Conservation (phyloP, 1,284 basidiomycete genomes). For the Cystobasidium sp. region DNA sequence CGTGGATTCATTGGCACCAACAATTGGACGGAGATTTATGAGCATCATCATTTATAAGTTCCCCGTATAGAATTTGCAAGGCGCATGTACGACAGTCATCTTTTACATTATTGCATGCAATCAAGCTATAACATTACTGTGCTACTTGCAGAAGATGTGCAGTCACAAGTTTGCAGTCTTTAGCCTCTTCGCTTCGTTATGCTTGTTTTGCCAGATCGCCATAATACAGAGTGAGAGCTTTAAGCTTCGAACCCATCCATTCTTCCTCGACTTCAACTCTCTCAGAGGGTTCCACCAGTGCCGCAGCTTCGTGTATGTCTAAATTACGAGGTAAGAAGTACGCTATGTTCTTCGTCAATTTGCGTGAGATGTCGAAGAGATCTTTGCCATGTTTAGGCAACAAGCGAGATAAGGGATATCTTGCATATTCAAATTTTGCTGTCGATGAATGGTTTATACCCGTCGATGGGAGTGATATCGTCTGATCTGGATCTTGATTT, state of each 20-base stretch:
- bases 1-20: no score
- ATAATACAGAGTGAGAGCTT: conserved; percentile 64
- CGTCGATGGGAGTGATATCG: neutral
- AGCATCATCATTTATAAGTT: no score
- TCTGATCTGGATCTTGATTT: conserved; percentile 26
- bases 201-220: conserved; percentile 56
- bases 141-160: neutral
- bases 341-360: conserved; percentile 77
- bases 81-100: no score
- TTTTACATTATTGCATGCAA: no score
- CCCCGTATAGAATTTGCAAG: no score
- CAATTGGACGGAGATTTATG: no score
- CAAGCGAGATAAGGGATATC: conserved; percentile 73
- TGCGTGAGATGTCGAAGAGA: conserved; percentile 73
- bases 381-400: conserved; percentile 78
- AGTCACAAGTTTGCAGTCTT: neutral
- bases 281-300: conserved; percentile 58
- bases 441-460: neutral
- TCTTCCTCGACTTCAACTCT: conserved; percentile 80
- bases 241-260: conserved; percentile 83
- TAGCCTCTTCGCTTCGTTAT: neutral
- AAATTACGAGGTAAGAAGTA: conserved; percentile 89
- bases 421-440: conserved; percentile 52
- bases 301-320: conserved; percentile 72
- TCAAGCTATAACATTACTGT: no score